Percentiles rank a stretch among this genome's conserved stretches.
phyloP scores from a whole-genome alignment of 768 basidiomycete species.

The Lyophyllum decastes region DNA sequence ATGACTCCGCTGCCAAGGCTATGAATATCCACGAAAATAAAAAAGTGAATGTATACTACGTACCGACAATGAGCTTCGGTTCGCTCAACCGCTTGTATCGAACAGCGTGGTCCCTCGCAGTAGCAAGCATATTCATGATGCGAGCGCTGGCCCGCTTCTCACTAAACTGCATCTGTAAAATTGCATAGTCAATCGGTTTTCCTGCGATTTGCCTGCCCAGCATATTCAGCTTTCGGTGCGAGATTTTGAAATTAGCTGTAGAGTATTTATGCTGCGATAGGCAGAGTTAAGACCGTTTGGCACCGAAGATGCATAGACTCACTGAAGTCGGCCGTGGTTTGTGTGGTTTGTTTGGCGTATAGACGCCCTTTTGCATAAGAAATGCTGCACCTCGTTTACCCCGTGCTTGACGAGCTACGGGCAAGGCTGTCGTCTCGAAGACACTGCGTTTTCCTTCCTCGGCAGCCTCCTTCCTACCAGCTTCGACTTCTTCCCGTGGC shows the following conservation, averaged over 20 bases:
- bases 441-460: conserved; percentile 47
- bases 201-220: conserved; percentile 86
- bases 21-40: conserved; percentile 1
- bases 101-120: conserved; percentile 83
- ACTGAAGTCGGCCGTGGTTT: conserved; percentile 32
- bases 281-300: background rate
- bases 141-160: conserved; percentile 88
- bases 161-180: conserved; percentile 95
- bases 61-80: conserved; percentile 79
- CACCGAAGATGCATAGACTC: conserved; percentile 2
- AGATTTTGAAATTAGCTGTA: conserved; percentile 91
- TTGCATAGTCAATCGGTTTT: conserved; percentile 92
- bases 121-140: conserved; percentile 85
- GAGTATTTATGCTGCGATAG: conserved; percentile 83
- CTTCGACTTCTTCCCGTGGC: conserved; percentile 45
- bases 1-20: conserved; percentile 72
- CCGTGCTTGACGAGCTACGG: conserved; percentile 2
- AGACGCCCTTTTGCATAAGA: background rate
- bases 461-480: conserved; percentile 44
- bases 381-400: background rate
- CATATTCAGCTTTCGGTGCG: conserved; percentile 89
- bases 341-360: conserved; percentile 16
- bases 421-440: conserved; percentile 43
- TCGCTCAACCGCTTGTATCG: conserved; percentile 75
- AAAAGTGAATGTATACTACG: conserved; percentile 31